A percentile compares a stretch with the other conserved stretches of the same genome.
These are phyloP conservation scores for Apiospora pterosperma DNA, from an alignment of 2,329 filamentous ascomycete genomes.

Conservation along the genomic window DNA sequence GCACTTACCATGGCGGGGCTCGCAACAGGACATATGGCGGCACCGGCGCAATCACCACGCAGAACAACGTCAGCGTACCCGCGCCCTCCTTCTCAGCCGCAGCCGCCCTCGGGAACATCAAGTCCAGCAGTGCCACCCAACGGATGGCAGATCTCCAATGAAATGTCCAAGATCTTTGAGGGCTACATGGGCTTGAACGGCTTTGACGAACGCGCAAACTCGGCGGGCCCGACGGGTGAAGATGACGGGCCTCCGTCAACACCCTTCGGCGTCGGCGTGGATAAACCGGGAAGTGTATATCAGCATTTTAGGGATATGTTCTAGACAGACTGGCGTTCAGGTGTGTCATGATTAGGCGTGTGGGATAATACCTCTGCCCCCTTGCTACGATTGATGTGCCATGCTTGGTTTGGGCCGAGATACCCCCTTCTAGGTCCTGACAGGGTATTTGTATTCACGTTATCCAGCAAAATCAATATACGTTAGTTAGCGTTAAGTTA, in stretches of 20 bases:
- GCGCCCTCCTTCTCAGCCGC: constrained; percentile 1
- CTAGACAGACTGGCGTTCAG: constrained; percentile 5
- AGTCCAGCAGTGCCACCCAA: constrained; percentile 28
- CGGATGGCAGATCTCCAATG: constrained; percentile 47
- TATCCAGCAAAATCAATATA: not conserved
- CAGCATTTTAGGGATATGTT: constrained; percentile 26
- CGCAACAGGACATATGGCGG: constrained; percentile 33
- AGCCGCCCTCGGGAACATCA: not conserved
- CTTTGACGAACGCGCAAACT: constrained; percentile 5
- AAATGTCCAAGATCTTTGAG: constrained; percentile 50
- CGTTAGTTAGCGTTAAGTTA: too few relatives aligned
- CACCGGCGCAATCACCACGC: constrained; percentile 8
- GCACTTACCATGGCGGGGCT: constrained; percentile 55
- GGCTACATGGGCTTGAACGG: constrained; percentile 28
- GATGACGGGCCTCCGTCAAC: constrained; percentile 1
- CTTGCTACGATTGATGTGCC: not conserved
- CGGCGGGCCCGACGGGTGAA: constrained; percentile 2
- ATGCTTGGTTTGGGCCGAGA: not conserved
- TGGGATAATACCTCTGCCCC: not conserved
- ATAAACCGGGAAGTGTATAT: constrained; percentile 17
- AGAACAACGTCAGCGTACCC: constrained; percentile 12
- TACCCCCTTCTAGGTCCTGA: not conserved
- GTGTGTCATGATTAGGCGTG: not conserved
- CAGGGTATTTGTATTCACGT: not conserved
- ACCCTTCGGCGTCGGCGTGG: constrained; percentile 8